Evolutionary conservation across 2,329 filamentous ascomycete genomes (phyloP).

Genomic region (Aspergillus fischeri): DNA sequence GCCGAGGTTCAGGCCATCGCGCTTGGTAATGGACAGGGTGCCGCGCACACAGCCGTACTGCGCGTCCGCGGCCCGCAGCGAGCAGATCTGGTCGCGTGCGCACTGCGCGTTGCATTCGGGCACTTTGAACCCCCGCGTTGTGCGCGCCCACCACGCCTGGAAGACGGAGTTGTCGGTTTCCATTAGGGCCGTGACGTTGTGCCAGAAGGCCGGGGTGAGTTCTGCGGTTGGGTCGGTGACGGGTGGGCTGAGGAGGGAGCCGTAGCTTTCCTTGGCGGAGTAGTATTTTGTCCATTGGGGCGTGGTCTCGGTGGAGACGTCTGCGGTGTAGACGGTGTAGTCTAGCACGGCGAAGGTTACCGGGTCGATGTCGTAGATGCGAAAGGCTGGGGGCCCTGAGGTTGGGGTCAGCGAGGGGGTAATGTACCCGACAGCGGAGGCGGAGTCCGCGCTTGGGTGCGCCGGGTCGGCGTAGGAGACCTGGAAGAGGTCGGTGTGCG

Average conservation of each 20-base stretch:
- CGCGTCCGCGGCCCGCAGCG: constrained; percentile 49
- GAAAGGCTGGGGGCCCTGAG: constrained; percentile 54
- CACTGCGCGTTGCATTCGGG: constrained; percentile 44
- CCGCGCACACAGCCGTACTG: constrained; percentile 49
- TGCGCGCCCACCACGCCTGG: constrained; percentile 45
- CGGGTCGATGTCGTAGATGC: constrained; percentile 56
- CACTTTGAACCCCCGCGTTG: constrained; percentile 45
- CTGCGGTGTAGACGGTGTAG: constrained; percentile 51
- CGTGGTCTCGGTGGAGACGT: constrained; percentile 40
- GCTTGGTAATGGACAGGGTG: constrained; percentile 30
- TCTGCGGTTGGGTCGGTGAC: constrained; percentile 38
- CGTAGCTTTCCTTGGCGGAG: constrained; percentile 54
- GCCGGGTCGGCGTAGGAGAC: constrained; percentile 51
- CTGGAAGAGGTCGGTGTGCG: constrained; percentile 55
- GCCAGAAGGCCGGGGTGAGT: constrained; percentile 57
- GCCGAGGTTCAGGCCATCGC: constrained; percentile 7
- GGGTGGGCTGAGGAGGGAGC: constrained; percentile 42
- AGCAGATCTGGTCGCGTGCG: constrained; percentile 47
- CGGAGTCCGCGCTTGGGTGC: constrained; percentile 40
- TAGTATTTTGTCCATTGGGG: constrained; percentile 56
- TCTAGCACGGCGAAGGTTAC: constrained; percentile 55
- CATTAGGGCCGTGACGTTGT: constrained; percentile 51
- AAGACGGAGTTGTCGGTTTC: constrained; percentile 44
- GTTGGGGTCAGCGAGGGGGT: constrained; percentile 53
- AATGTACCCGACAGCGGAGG: constrained; percentile 52